A percentile compares a stretch with the other conserved stretches of the same genome.
Evolutionary conservation across 495 filamentous ascomycete species (phyloP).

Genomic region (Annulohypoxylon stygium): DNA sequence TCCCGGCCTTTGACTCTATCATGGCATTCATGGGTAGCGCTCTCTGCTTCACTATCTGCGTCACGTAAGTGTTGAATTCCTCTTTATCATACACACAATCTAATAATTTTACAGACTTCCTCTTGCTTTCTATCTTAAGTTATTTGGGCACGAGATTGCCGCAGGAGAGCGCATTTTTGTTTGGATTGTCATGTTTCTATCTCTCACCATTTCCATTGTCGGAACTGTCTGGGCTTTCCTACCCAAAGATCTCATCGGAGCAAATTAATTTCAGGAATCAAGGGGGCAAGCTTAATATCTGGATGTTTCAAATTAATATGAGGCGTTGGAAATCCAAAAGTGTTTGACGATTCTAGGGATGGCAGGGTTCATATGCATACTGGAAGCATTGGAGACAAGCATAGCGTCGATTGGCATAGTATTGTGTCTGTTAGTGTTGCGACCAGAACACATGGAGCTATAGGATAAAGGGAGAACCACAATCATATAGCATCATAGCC

Average conservation of each 20-base stretch:
- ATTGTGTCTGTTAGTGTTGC: not conserved
- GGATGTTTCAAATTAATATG: not conserved
- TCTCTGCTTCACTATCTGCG: conserved; percentile 94
- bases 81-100: no score
- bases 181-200: conserved; percentile 77
- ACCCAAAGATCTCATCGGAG: conserved; percentile 72
- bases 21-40: conserved; percentile 93
- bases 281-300: not conserved
- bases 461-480: not conserved
- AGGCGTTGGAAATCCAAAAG: not conserved
- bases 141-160: conserved; percentile 86
- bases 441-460: not conserved
- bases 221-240: conserved; percentile 92
- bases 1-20: conserved; percentile 91
- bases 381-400: no score
- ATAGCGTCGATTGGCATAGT: not conserved
- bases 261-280: conserved; percentile 40
- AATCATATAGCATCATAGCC: not conserved
- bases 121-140: conserved; percentile 89
- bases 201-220: conserved; percentile 74
- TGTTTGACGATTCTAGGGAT: not conserved
- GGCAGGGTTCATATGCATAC: not conserved
- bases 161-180: conserved; percentile 72
- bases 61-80: conserved; percentile 74
- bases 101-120: conserved; percentile 66